Percentiles rank a stretch among this genome's conserved stretches.
phyloP scores from a whole-genome alignment of 768 basidiomycete species.

The Macrolepiota albuminosa region DNA sequence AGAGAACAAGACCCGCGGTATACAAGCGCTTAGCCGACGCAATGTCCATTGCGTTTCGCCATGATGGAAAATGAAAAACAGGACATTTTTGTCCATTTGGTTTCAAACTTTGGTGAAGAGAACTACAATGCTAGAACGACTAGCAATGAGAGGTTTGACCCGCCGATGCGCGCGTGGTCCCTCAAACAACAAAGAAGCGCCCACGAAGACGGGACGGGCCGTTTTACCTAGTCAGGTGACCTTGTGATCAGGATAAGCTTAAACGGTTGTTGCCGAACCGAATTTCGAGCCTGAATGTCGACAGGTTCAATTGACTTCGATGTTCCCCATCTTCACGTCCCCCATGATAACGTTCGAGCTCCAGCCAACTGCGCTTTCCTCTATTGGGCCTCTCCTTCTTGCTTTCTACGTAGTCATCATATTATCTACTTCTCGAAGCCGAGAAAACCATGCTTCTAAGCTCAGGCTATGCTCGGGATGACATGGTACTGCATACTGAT shows the following conservation, averaged over 20 bases:
- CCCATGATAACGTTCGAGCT: background rate
- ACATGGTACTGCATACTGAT: background rate
- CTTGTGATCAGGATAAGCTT: background rate
- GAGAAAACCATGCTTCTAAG: background rate
- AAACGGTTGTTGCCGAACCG: background rate
- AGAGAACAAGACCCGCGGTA: background rate
- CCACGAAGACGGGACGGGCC: background rate
- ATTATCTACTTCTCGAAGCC: background rate
- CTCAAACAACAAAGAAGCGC: background rate
- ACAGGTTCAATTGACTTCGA: background rate
- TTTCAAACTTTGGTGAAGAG: background rate
- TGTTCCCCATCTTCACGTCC: background rate
- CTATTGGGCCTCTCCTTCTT: background rate
- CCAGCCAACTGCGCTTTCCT: background rate
- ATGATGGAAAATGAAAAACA: too few species aligned
- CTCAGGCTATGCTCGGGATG: background rate
- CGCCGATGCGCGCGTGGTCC: background rate
- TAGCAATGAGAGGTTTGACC: background rate
- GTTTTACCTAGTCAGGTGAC: background rate
- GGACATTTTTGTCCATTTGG: background rate
- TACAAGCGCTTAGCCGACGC: background rate
- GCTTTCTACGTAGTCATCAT: background rate
- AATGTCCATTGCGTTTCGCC: background rate
- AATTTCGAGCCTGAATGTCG: background rate
- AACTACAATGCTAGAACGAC: background rate